Conservation (phyloP, 805 yeast species). For the Lachancea dasiensis region DNA sequence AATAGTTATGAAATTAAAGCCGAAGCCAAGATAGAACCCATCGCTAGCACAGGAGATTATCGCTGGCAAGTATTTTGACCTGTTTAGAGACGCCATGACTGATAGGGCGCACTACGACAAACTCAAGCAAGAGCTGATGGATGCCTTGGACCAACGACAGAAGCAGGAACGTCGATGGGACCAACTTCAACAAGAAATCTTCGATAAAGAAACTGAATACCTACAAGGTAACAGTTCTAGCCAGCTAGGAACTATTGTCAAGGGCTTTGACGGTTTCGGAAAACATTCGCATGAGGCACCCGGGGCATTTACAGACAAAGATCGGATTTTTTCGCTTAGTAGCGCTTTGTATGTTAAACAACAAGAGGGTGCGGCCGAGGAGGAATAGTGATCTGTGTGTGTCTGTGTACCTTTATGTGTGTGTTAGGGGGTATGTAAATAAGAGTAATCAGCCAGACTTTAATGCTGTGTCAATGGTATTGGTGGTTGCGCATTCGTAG, state of each 20-base stretch:
- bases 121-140: conserved; percentile 59
- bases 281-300: conserved; percentile 35
- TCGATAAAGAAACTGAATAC: conserved; percentile 70
- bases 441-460: no score
- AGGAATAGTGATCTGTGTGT: conserved; percentile 1
- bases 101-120: conserved; percentile 49
- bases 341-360: conserved; percentile 64
- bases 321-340: conserved; percentile 73
- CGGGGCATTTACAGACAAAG: conserved; percentile 55
- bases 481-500: no score
- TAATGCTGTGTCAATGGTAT: no score
- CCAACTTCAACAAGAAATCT: conserved; percentile 68
- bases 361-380: conserved; percentile 21
- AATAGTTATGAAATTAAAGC: no score
- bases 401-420: neutral
- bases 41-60: neutral
- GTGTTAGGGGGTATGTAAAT: no score
- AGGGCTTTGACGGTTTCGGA: conserved; percentile 80
- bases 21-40: no score
- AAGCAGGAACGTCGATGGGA: conserved; percentile 59
- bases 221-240: conserved; percentile 38
- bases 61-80: neutral
- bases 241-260: conserved; percentile 62
- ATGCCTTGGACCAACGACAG: conserved; percentile 54
- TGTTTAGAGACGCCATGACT: neutral